Conservation (phyloP, 2,329 filamentous ascomycete species). For the Reticulascus tulasneorum region DNA sequence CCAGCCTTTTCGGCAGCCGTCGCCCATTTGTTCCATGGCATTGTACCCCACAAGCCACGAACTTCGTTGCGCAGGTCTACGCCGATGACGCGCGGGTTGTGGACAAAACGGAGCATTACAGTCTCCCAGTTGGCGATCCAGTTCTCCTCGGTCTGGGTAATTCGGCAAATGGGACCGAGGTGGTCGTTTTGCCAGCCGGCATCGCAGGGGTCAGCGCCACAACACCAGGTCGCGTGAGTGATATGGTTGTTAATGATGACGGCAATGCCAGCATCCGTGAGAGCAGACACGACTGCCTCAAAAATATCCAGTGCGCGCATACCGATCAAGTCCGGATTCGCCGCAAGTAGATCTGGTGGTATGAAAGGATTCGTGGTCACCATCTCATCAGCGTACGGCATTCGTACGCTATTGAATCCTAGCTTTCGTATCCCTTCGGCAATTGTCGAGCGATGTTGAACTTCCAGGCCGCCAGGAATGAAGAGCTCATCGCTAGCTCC, state of each 20-base stretch:
- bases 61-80: conserved; percentile 68
- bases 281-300: conserved; percentile 51
- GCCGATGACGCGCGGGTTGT: conserved; percentile 60
- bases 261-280: conserved; percentile 59
- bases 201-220: conserved; percentile 64
- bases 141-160: conserved; percentile 59
- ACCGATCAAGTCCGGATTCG: conserved; percentile 58
- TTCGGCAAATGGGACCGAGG: conserved; percentile 54
- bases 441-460: conserved; percentile 58
- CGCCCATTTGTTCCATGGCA: conserved; percentile 63
- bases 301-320: conserved; percentile 57
- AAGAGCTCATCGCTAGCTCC: conserved; percentile 65
- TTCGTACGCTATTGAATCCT: conserved; percentile 67
- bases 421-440: conserved; percentile 55
- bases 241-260: conserved; percentile 71
- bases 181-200: conserved; percentile 64
- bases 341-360: conserved; percentile 44
- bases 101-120: conserved; percentile 55
- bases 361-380: conserved; percentile 57
- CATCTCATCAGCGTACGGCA: conserved; percentile 68
- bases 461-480: conserved; percentile 59
- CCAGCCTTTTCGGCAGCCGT: conserved; percentile 59
- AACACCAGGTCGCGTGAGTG: conserved; percentile 65
- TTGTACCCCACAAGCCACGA: conserved; percentile 64
- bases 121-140: conserved; percentile 66